Evolutionary conservation across 2,329 filamentous ascomycete species (phyloP), one percentile per base, ranked within the genome.

Genomic region (Curvularia hawaiiensis): DNA sequence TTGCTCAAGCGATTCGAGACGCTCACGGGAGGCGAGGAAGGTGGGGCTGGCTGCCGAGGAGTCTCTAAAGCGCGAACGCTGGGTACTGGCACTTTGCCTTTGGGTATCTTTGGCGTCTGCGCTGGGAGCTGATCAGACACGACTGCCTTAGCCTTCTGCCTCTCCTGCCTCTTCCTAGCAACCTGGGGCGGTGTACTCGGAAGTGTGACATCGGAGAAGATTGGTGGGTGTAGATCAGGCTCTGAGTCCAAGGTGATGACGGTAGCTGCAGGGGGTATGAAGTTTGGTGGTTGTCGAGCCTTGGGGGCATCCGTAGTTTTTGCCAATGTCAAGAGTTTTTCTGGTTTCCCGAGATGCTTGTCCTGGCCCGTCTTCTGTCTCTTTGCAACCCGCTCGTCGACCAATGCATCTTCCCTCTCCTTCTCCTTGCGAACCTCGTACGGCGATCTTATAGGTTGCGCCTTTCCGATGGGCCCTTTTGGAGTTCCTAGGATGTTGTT

Each of bases 401-500:
- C 68, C 63, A 70, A 71, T 4, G 68, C 64, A 40, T 73, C 72
- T 53, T 70, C 65, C 9, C 51, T 55, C 49, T 71, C 65, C 47
- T 67, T 69, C 56, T 70, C 70, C 33, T 69, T 63, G 14, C 70
- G 61, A 28, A 85, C 78, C 62, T 92, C 89, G 60, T 86, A 91
- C 0, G 90, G 89, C 1, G 89, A 90, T 51, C 83, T 82, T 8
- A 85, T 82, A 3, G 88, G 69, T 3, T 80, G 63, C 3, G 88
- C 83, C 66, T 88, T 87, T 0, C 87, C 87, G 66, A 87, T 82
- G 9, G 85, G 83, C 0, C 87, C 85, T 53, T 83, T 87, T 11
- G 85, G 85, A 1, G 85, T 86, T 1, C 88, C 88, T 28, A 92
- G 81, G 14, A 92, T 67, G 49, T 87, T 82, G 64, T 86, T 87